These are phyloP conservation scores for Nannochloris sp. DNA, from an alignment of 139 green algal genomes.

Conservation along the genomic window DNA sequence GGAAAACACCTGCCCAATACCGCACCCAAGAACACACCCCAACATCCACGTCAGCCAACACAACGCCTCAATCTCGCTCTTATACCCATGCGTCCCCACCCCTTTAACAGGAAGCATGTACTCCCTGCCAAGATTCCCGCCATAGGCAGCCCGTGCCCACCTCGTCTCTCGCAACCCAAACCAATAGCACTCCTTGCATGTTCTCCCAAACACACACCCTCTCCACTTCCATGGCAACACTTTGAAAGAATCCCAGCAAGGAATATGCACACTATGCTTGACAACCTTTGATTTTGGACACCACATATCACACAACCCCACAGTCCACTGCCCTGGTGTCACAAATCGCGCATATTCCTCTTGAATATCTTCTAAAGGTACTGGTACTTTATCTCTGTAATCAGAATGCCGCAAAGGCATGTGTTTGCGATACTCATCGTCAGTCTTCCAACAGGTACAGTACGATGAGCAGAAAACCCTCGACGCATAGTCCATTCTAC, in stretches of 20 bases:
- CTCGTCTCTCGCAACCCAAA: conserved; percentile 22
- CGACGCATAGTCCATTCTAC: not conserved
- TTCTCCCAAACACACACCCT: conserved; percentile 15
- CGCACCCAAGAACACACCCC: conserved; percentile 20
- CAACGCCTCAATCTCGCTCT: conserved; percentile 27
- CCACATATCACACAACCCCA: conserved; percentile 32
- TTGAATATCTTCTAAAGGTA: not conserved
- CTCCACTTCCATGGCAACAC: conserved; percentile 23
- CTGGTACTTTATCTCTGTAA: conserved; percentile 14
- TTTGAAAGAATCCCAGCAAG: conserved; percentile 35
- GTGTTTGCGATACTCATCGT: conserved; percentile 2
- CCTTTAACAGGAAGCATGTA: conserved; percentile 23
- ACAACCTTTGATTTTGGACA: conserved; percentile 21
- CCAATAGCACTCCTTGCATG: conserved; percentile 30
- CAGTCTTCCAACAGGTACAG: conserved; percentile 7
- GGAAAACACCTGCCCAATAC: conserved; percentile 22
- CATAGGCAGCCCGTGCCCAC: conserved; percentile 27
- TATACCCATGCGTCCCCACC: conserved; percentile 20
- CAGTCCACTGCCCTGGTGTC: conserved; percentile 23
- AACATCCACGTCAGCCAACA: conserved; percentile 16
- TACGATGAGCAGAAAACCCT: not conserved
- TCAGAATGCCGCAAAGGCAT: conserved; percentile 22
- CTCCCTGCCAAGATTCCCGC: conserved; percentile 23
- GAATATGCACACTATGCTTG: conserved; percentile 30
- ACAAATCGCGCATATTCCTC: conserved; percentile 10